phyloP scores from a whole-genome alignment of 441 rosid genomes.

The Flueggea neowawraea region DNA sequence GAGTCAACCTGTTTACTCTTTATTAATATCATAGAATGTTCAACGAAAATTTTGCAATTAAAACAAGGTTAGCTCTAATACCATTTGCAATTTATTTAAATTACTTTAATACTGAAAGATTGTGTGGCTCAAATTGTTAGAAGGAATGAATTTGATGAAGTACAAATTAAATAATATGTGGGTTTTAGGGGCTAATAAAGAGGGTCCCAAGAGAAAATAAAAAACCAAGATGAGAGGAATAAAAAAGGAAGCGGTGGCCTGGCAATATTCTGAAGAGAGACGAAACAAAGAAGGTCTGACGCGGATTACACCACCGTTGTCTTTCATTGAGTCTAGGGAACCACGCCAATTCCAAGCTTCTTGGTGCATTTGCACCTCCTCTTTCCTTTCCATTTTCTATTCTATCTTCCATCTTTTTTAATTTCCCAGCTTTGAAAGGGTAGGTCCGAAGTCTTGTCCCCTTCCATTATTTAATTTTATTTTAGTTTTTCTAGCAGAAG shows the following conservation, averaged over 20 bases:
- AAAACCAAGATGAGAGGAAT: neutral
- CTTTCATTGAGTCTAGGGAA: conserved; percentile 16
- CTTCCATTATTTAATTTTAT: neutral
- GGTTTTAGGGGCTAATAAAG: no score
- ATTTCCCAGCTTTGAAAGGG: neutral
- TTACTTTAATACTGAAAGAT: no score
- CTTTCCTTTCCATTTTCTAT: neutral
- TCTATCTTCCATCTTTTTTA: neutral
- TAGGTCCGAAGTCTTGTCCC: conserved; percentile 3
- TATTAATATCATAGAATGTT: no score
- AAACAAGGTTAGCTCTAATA: no score
- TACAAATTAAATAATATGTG: no score
- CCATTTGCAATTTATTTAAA: no score
- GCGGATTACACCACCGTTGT: conserved; percentile 35
- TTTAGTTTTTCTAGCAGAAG: neutral
- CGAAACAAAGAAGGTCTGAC: conserved; percentile 20
- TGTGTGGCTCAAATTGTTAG: no score
- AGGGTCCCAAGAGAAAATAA: no score
- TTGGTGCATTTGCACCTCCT: conserved; percentile 24
- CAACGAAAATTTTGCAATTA: no score
- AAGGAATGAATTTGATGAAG: no score
- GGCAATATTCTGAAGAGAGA: no score
- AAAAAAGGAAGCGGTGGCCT: neutral
- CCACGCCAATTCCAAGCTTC: conserved; percentile 39
- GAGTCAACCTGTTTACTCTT: no score